Conservation (phyloP, 78 protist genomes). For the Dictyostelium citrinum region DNA sequence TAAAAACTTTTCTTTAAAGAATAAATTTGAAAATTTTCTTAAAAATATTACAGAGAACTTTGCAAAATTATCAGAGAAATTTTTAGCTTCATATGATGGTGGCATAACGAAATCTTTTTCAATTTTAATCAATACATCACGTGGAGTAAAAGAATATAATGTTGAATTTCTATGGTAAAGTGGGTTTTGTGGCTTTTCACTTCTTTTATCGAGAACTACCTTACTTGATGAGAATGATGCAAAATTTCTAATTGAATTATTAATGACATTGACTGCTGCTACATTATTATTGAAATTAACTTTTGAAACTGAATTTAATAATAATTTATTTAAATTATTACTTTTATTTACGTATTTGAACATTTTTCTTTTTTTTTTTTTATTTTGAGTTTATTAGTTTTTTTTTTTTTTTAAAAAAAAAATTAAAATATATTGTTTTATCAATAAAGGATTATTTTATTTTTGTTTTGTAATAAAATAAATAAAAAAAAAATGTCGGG, state of each 20-base stretch:
- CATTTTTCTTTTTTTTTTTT: background rate
- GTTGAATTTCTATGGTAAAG: slow-evolving; percentile 38
- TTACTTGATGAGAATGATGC: background rate
- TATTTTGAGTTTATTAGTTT: background rate
- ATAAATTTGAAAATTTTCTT: slow-evolving; percentile 45
- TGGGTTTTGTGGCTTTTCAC: background rate
- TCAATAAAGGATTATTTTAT: background rate
- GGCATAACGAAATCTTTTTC: slow-evolving; percentile 33
- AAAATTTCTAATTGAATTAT: background rate
- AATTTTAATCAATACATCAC: background rate
- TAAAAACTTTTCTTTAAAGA: slow-evolving; percentile 58
- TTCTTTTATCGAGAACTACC: background rate
- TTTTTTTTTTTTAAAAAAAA: background rate
- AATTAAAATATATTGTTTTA: background rate
- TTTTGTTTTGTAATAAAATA: background rate
- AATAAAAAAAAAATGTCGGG: background rate
- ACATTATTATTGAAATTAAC: background rate
- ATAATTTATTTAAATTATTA: background rate
- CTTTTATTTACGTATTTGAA: background rate
- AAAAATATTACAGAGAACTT: slow-evolving; percentile 1
- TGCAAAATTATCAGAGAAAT: slow-evolving; percentile 23
- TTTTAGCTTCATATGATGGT: background rate
- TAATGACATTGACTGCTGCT: background rate
- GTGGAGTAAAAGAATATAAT: background rate
- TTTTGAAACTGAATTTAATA: background rate